Conservation (phyloP, 768 basidiomycete genomes). For the Psilocybe subaeruginosa region DNA sequence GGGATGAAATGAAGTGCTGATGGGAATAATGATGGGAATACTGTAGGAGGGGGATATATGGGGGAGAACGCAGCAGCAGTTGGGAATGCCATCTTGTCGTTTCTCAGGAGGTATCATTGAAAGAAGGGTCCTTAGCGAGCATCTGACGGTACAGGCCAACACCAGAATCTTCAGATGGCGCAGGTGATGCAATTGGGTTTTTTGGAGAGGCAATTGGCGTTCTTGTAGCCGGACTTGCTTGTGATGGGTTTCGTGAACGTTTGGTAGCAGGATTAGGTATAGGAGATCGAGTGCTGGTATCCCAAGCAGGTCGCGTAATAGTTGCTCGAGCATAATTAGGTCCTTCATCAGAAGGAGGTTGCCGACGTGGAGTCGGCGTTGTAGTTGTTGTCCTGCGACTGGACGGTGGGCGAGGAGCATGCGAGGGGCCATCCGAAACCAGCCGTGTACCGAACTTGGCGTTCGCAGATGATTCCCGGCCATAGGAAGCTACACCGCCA, state of each 20-base stretch:
- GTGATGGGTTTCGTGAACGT: conserved; percentile 73
- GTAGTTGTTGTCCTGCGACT: conserved; percentile 61
- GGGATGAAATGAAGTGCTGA: conserved; percentile 11
- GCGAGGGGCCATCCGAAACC: conserved; percentile 61
- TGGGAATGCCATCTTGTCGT: conserved; percentile 17
- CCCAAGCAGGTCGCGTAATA: conserved; percentile 77
- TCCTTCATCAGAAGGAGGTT: conserved; percentile 60
- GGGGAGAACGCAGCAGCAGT: conserved; percentile 17
- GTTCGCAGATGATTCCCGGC: conserved; percentile 83
- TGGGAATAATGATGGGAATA: conserved; percentile 26
- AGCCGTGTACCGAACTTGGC: conserved; percentile 92
- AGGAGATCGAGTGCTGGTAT: conserved; percentile 51
- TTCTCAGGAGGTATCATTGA: conserved; percentile 41
- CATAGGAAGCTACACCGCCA: conserved; percentile 58
- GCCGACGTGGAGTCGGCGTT: conserved; percentile 48
- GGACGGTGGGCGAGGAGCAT: conserved; percentile 53
- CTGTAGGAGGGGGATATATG: conserved; percentile 28
- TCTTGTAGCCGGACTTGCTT: conserved; percentile 64
- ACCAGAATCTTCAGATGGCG: conserved; percentile 81
- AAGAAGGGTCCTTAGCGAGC: conserved; percentile 73
- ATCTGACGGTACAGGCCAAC: conserved; percentile 85
- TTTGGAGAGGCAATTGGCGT: conserved; percentile 38
- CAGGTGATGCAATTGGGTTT: conserved; percentile 64
- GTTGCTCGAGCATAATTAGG: conserved; percentile 71
- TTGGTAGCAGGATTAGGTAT: conserved; percentile 43